Conservation (phyloP, 139 green algal species). For the Edaphochlamys debaryana region DNA sequence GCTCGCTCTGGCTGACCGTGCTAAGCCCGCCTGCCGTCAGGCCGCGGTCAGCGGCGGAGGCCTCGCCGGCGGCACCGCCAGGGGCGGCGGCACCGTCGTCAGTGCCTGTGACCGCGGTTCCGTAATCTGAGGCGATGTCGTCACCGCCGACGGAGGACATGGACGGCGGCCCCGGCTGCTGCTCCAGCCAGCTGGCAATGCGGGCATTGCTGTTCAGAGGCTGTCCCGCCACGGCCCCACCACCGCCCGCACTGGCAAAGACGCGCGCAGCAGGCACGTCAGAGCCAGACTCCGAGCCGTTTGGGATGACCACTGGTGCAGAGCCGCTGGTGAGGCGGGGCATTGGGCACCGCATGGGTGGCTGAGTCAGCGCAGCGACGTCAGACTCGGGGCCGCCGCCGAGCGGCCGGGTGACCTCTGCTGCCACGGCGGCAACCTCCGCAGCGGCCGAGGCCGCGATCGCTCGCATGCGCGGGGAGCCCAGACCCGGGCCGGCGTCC, state of each 20-base stretch:
- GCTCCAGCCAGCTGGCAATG: slow-evolving; percentile 26
- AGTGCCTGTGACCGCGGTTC: neutral
- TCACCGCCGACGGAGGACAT: slow-evolving; percentile 17
- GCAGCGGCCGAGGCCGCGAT: neutral
- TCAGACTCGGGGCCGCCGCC: neutral
- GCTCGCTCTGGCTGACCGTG: neutral
- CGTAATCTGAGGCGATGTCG: slow-evolving; percentile 24
- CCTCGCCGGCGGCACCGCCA: neutral
- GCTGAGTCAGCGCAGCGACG: too few relatives aligned
- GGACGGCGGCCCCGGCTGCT: slow-evolving; percentile 12
- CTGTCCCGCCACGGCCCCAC: too few relatives aligned
- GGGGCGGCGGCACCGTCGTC: neutral
- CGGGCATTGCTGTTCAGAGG: neutral
- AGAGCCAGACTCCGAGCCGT: too few relatives aligned
- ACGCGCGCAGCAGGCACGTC: too few relatives aligned
- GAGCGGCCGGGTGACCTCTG: neutral
- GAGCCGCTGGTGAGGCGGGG: too few relatives aligned
- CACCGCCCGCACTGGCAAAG: too few relatives aligned
- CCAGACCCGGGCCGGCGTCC: too few relatives aligned
- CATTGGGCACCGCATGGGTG: too few relatives aligned
- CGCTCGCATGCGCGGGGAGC: slow-evolving; percentile 27
- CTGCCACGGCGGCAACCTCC: neutral
- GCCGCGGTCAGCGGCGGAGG: neutral
- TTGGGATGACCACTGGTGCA: too few relatives aligned
- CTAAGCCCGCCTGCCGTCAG: too few relatives aligned